Conservation (phyloP, 2,329 filamentous ascomycete genomes). For the Torrubiella hemipterigena region DNA sequence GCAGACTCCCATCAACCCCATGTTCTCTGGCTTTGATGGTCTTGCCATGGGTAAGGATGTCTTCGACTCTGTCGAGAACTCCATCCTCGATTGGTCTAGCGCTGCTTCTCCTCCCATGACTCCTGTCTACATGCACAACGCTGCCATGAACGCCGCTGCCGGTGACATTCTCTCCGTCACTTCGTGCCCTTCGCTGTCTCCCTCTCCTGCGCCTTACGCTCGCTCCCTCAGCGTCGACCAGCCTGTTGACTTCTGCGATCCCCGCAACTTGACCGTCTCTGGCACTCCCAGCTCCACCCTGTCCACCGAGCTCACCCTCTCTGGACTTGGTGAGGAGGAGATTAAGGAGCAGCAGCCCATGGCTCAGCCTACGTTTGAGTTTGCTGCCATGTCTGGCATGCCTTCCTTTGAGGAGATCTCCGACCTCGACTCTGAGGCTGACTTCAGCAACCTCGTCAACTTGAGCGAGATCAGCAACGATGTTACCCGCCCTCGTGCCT, state of each 20-base stretch:
- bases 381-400: conserved; percentile 45
- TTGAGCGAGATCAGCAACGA: conserved; percentile 42
- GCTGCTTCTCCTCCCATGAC: conserved; percentile 78
- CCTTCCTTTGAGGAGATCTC: conserved; percentile 76
- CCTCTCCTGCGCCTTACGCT: conserved; percentile 72
- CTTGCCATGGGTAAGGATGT: conserved; percentile 55
- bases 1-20: conserved; percentile 71
- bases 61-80: conserved; percentile 60
- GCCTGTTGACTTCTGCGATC: conserved; percentile 81
- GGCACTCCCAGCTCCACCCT: conserved; percentile 34
- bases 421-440: conserved; percentile 83
- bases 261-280: conserved; percentile 72
- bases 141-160: conserved; percentile 50
- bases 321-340: conserved; percentile 54
- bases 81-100: conserved; percentile 67
- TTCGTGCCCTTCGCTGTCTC: conserved; percentile 75
- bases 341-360: conserved; percentile 37
- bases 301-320: conserved; percentile 52
- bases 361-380: conserved; percentile 35
- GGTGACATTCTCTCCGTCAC: conserved; percentile 64
- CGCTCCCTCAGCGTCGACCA: conserved; percentile 55
- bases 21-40: conserved; percentile 61
- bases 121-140: conserved; percentile 47
- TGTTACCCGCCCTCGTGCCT: conserved; percentile 56
- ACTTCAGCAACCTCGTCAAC: conserved; percentile 66